Evolutionary conservation across 2,329 filamentous ascomycete genomes (phyloP).

Genomic region (Cordyceps sp.): DNA sequence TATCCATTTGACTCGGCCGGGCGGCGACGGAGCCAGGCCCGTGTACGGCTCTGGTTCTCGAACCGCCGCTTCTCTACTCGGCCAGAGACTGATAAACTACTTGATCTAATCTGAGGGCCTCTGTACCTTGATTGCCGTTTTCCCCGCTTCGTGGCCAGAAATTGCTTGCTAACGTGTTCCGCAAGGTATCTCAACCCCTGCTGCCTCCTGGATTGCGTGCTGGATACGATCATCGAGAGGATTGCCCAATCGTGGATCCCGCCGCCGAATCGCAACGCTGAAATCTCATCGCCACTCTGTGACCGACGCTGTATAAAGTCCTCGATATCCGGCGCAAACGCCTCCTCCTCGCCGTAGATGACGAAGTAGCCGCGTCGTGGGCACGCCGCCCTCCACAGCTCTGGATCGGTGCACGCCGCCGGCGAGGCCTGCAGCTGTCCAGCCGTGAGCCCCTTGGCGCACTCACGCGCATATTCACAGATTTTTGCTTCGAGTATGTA

Average conservation of each 20-base stretch:
- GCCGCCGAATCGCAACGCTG: slow-evolving; percentile 41
- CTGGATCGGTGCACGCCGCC: slow-evolving; percentile 47
- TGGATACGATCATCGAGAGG: slow-evolving; percentile 40
- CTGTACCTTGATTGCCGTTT: slow-evolving; percentile 5
- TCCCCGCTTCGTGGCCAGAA: slow-evolving; percentile 8
- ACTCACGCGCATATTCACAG: slow-evolving; percentile 53
- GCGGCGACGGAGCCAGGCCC: slow-evolving; percentile 32
- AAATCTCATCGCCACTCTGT: slow-evolving; percentile 35
- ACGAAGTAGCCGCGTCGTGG: slow-evolving; percentile 53
- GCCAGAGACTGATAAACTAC: slow-evolving; percentile 25
- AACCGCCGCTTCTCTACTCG: slow-evolving; percentile 8
- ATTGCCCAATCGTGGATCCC: slow-evolving; percentile 76
- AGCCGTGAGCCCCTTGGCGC: slow-evolving; percentile 28
- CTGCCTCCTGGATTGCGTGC: slow-evolving; percentile 28
- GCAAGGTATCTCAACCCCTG: slow-evolving; percentile 30
- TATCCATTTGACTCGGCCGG: slow-evolving; percentile 15
- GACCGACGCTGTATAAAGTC: slow-evolving; percentile 38
- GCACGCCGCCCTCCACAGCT: slow-evolving; percentile 49
- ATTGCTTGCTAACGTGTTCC: slow-evolving; percentile 19
- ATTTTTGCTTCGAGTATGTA: slow-evolving; percentile 54
- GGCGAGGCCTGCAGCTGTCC: slow-evolving; percentile 36
- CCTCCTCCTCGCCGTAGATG: slow-evolving; percentile 60
- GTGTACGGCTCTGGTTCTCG: slow-evolving; percentile 26
- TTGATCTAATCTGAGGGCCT: slow-evolving; percentile 49
- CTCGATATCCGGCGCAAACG: slow-evolving; percentile 55